A percentile compares a stretch with the other conserved stretches of the same genome.
Evolutionary conservation across 305 asterid genomes (phyloP).

Genomic region (Solanum hybrid): DNA sequence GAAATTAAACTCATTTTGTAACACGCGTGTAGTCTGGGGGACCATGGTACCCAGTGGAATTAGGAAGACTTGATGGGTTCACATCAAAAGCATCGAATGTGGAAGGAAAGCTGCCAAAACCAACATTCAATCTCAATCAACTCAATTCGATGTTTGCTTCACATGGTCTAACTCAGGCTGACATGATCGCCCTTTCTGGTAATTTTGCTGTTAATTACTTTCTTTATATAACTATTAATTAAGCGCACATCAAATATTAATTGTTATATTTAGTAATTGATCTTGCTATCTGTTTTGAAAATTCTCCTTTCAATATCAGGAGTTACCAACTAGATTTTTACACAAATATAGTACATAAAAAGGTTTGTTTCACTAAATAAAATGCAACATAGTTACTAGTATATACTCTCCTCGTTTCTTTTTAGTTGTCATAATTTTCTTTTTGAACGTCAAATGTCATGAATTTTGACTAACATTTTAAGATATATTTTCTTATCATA

Average conservation of each 20-base stretch:
- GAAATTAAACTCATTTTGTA: background rate
- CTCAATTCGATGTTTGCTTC: slow-evolving; percentile 53
- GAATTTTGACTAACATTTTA: too few species aligned
- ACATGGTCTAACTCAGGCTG: slow-evolving; percentile 43
- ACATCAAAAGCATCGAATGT: slow-evolving; percentile 56
- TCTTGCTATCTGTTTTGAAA: background rate
- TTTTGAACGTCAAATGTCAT: too few species aligned
- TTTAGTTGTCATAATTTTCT: too few species aligned
- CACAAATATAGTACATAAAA: background rate
- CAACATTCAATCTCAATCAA: slow-evolving; percentile 50
- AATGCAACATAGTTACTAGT: background rate
- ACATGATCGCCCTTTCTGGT: slow-evolving; percentile 95
- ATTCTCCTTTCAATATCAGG: background rate
- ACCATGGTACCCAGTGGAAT: slow-evolving; percentile 33
- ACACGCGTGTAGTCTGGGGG: slow-evolving; percentile 43
- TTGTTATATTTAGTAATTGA: background rate
- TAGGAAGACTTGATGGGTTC: slow-evolving; percentile 82
- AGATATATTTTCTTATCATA: too few species aligned
- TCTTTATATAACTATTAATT: background rate
- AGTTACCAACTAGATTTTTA: background rate
- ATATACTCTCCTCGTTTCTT: too few species aligned
- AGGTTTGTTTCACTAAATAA: background rate
- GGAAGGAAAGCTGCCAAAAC: slow-evolving; percentile 54
- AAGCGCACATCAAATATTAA: background rate
- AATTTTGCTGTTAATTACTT: background rate